These are phyloP conservation scores for Penicillium oxalicum DNA, from an alignment of 2,329 filamentous ascomycete species.

Conservation along the genomic window DNA sequence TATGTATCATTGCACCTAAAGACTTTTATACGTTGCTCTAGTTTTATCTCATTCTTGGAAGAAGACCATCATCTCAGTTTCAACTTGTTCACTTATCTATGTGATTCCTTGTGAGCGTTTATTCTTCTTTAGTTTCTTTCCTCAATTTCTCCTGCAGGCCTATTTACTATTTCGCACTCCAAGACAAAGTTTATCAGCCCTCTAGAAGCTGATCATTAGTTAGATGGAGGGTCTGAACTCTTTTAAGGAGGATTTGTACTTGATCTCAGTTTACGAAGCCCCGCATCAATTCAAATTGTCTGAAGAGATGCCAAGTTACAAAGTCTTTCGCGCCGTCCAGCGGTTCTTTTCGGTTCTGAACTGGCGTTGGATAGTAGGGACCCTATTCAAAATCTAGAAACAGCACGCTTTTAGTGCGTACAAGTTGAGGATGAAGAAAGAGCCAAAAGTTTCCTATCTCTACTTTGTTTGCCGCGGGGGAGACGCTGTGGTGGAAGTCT, in stretches of 20 bases:
- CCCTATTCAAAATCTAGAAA: background rate
- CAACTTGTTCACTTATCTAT: background rate
- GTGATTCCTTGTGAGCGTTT: conserved; percentile 2
- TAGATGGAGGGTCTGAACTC: too few relatives aligned
- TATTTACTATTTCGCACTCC: background rate
- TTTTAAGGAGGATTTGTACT: too few relatives aligned
- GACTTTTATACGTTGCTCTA: conserved; percentile 1
- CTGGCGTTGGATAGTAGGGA: background rate
- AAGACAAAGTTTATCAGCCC: too few relatives aligned
- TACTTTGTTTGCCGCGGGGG: too few relatives aligned
- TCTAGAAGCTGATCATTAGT: too few relatives aligned
- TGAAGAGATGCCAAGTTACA: background rate
- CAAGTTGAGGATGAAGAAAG: background rate
- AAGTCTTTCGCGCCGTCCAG: background rate
- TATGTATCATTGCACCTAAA: conserved; percentile 1
- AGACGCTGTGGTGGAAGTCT: too few relatives aligned
- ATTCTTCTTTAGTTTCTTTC: background rate
- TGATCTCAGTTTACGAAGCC: too few relatives aligned
- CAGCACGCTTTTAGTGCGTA: background rate
- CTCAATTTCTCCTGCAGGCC: background rate
- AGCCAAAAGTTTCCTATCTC: background rate
- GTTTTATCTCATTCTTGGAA: conserved; percentile 1
- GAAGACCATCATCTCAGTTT: conserved; percentile 1
- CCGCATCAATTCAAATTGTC: too few relatives aligned
- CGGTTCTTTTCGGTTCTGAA: background rate